Evolutionary conservation across 768 basidiomycete genomes (phyloP).

Genomic region (Rhizopogon vesiculosus): DNA sequence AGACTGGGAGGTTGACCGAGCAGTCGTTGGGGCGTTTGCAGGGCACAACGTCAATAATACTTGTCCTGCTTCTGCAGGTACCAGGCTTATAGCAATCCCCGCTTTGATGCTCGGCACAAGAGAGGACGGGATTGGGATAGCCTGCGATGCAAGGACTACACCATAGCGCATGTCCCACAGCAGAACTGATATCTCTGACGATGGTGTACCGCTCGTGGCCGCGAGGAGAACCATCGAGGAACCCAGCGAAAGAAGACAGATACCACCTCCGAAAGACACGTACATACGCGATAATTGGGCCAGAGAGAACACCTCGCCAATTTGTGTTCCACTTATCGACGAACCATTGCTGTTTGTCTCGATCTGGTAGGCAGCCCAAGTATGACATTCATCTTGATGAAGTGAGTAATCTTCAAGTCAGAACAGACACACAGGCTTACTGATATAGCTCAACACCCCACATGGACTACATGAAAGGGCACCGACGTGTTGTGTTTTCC

Average conservation of each 20-base stretch:
- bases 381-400: slow-evolving; percentile 37
- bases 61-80: slow-evolving; percentile 38
- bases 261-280: slow-evolving; percentile 5
- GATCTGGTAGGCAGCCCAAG: slow-evolving; percentile 37
- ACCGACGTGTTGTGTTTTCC: not conserved
- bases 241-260: slow-evolving; percentile 45
- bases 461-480: slow-evolving; percentile 33
- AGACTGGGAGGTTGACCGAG: slow-evolving; percentile 25
- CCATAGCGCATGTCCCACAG: slow-evolving; percentile 71
- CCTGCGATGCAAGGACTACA: slow-evolving; percentile 52
- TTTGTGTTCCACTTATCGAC: slow-evolving; percentile 17
- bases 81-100: slow-evolving; percentile 27
- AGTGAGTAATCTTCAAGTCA: not conserved
- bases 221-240: slow-evolving; percentile 59
- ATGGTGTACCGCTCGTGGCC: slow-evolving; percentile 25
- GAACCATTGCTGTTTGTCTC: slow-evolving; percentile 13
- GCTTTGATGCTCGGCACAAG: slow-evolving; percentile 26
- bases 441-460: slow-evolving; percentile 46
- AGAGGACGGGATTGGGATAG: slow-evolving; percentile 44
- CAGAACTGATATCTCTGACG: slow-evolving; percentile 45
- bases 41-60: slow-evolving; percentile 40
- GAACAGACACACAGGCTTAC: slow-evolving; percentile 28
- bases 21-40: slow-evolving; percentile 8
- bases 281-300: slow-evolving; percentile 21
- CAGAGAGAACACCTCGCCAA: slow-evolving; percentile 17